phyloP scores from a whole-genome alignment of 2,329 filamentous ascomycete species.

The Gnomoniopsis sp. region DNA sequence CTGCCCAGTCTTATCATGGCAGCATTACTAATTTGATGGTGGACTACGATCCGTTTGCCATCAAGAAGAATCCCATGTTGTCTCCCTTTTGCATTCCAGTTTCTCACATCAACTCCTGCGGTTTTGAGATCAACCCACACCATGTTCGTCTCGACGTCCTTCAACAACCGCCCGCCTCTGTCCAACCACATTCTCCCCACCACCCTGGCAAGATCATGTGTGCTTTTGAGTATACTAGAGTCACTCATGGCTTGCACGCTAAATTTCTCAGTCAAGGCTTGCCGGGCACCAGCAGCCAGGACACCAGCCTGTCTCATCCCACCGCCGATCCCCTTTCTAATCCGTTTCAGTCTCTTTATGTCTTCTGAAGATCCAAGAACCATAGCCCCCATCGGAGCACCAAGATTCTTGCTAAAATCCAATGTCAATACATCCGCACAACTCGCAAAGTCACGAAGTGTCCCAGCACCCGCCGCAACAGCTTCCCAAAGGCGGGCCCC shows the following conservation, averaged over 20 bases:
- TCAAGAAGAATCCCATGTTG: conserved; percentile 46
- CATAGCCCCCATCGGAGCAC: conserved; percentile 76
- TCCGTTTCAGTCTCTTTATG: conserved; percentile 38
- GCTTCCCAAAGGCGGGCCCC: conserved; percentile 82
- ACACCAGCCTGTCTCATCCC: conserved; percentile 71
- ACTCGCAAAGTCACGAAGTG: conserved; percentile 56
- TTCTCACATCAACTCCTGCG: conserved; percentile 48
- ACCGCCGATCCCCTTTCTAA: conserved; percentile 71
- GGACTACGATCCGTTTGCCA: neutral
- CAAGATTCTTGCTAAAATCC: conserved; percentile 80
- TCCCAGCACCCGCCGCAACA: conserved; percentile 65
- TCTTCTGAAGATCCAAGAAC: conserved; percentile 50
- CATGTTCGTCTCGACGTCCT: conserved; percentile 78
- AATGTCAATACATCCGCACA: conserved; percentile 69
- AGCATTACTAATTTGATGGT: neutral
- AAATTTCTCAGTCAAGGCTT: conserved; percentile 57
- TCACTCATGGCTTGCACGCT: conserved; percentile 32
- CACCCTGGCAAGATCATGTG: conserved; percentile 60
- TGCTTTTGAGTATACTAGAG: conserved; percentile 56
- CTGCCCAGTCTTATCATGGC: neutral
- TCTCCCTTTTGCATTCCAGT: conserved; percentile 49
- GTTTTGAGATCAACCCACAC: conserved; percentile 72
- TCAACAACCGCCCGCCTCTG: conserved; percentile 61
- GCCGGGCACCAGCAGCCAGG: conserved; percentile 66
- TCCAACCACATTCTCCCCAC: conserved; percentile 66